Evolutionary conservation across 371 early-diverging fungal genomes (phyloP).

Genomic region (Thermomucor indicae-seudaticae): DNA sequence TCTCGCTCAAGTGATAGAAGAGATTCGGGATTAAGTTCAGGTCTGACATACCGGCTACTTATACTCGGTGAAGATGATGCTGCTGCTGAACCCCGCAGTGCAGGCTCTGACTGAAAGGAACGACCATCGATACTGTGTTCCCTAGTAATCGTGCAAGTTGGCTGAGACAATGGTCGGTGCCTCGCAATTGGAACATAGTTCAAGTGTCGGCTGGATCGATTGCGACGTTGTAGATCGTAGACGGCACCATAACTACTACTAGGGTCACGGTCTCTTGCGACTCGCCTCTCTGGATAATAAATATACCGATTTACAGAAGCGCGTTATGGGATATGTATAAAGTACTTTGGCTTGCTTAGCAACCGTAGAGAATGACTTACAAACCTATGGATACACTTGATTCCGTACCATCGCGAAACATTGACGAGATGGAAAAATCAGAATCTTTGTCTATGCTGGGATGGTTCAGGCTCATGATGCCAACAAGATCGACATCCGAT

Average conservation of each 20-base stretch:
- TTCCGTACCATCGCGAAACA: background rate
- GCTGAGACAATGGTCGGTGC: no score
- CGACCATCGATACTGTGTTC: no score
- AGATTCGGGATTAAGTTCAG: no score
- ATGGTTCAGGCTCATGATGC: constrained; percentile 4
- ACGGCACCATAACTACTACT: background rate
- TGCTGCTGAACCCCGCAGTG: no score
- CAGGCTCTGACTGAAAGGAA: background rate
- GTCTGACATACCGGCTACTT: no score
- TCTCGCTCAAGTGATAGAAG: no score
- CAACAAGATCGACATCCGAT: background rate
- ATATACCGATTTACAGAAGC: no score
- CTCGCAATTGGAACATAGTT: background rate
- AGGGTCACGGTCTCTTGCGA: background rate
- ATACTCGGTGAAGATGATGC: no score
- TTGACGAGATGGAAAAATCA: background rate
- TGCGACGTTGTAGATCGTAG: background rate
- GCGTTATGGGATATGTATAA: no score
- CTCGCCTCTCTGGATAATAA: background rate
- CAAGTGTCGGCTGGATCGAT: background rate
- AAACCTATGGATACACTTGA: background rate
- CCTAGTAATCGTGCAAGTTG: no score
- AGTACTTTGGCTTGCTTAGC: background rate
- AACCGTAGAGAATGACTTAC: background rate
- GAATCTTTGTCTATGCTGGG: constrained; percentile 2